Evolutionary conservation across 768 basidiomycete species (phyloP).

Genomic region (Mrakia gelida): DNA sequence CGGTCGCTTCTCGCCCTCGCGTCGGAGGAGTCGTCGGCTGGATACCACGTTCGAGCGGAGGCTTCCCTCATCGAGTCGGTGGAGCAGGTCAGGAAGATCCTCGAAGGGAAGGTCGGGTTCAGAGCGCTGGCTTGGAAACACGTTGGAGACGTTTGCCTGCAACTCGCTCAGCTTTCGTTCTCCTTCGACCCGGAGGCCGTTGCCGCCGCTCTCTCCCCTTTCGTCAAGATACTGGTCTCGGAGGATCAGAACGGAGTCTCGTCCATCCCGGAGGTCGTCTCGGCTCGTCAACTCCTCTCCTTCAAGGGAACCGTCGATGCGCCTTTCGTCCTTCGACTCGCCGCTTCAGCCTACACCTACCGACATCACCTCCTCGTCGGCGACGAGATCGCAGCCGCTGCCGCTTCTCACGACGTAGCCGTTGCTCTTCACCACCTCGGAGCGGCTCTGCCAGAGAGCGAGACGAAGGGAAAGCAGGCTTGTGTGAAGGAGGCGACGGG

Average conservation of each 20-base stretch:
- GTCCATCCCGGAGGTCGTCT: constrained; percentile 36
- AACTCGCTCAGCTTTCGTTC: constrained; percentile 55
- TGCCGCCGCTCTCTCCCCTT: constrained; percentile 33
- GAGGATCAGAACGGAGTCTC: constrained; percentile 32
- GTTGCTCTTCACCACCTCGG: constrained; percentile 57
- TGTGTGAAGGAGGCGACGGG: constrained; percentile 25
- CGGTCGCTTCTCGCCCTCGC: constrained; percentile 71
- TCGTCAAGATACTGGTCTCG: constrained; percentile 33
- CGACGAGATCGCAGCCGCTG: constrained; percentile 53
- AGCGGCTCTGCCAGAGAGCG: constrained; percentile 40
- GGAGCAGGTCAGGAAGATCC: constrained; percentile 50
- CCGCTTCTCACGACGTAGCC: constrained; percentile 71
- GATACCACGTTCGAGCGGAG: constrained; percentile 71
- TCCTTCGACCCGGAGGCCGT: constrained; percentile 49
- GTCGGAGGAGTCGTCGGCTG: constrained; percentile 58
- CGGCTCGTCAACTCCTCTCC: constrained; percentile 34
- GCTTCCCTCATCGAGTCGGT: constrained; percentile 65
- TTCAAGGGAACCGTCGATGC: constrained; percentile 23
- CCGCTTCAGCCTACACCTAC: constrained; percentile 43
- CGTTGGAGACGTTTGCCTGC: constrained; percentile 68
- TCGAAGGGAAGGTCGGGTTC: constrained; percentile 59
- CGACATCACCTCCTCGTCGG: constrained; percentile 35
- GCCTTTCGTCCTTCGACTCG: constrained; percentile 36
- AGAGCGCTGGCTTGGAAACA: constrained; percentile 75
- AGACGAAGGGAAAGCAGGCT: constrained; percentile 59